Evolutionary conservation across 345 rosid genomes (phyloP).

Genomic region (Aegle marmelos): DNA sequence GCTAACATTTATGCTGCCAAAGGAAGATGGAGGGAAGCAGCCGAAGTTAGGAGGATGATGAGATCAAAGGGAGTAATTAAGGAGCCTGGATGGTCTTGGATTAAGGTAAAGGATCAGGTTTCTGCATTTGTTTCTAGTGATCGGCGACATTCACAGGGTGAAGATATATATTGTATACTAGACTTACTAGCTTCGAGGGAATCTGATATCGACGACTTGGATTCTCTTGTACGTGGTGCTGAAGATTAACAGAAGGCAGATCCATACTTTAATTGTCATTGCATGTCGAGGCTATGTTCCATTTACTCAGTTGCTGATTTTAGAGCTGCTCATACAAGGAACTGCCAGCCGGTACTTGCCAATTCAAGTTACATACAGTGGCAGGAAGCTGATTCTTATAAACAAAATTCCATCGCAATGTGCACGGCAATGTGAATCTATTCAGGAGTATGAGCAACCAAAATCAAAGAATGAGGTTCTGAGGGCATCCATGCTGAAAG

Average conservation of each 20-base stretch:
- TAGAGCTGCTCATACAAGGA: not conserved
- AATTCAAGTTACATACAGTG: not conserved
- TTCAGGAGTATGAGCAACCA: not conserved
- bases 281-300: not conserved
- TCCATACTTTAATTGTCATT: constrained; percentile 4
- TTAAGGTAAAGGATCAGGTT: constrained; percentile 50
- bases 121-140: constrained; percentile 72
- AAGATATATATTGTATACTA: constrained; percentile 48
- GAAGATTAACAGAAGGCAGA: constrained; percentile 17
- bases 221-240: constrained; percentile 21
- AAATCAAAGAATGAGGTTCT: not conserved
- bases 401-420: not conserved
- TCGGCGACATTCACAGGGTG: constrained; percentile 47
- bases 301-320: not conserved
- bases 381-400: constrained; percentile 1
- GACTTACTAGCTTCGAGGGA: constrained; percentile 41
- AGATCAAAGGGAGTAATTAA: constrained; percentile 69
- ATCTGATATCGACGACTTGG: constrained; percentile 24
- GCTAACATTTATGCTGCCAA: constrained; percentile 69
- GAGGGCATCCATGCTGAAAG: not conserved
- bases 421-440: not conserved
- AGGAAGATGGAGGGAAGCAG: constrained; percentile 84
- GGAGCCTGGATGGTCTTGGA: constrained; percentile 90
- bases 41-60: constrained; percentile 63
- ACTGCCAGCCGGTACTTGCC: not conserved